These are phyloP conservation scores for Thuja plicata DNA, from an alignment of 83 land plant species.

Conservation along the genomic window DNA sequence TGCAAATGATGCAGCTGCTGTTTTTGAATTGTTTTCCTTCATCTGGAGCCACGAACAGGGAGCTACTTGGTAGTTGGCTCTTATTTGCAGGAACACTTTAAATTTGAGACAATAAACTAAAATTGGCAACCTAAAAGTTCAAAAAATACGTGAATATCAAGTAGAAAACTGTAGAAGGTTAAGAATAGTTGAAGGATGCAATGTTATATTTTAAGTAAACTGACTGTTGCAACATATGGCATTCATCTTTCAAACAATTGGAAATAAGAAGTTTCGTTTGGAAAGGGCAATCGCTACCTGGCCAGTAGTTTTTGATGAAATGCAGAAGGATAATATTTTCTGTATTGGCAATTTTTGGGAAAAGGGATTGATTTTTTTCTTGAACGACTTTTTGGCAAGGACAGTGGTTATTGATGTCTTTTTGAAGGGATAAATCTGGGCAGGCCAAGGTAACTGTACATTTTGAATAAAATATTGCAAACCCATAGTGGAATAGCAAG, in stretches of 20 bases:
- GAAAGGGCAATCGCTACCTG: not conserved
- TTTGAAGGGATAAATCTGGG: not conserved
- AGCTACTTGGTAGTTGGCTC: not conserved
- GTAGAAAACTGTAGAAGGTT: not conserved
- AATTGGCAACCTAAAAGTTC: not conserved
- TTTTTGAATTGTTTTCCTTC: not conserved
- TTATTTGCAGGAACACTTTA: not conserved
- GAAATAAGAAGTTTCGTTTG: not conserved
- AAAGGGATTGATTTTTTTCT: not conserved
- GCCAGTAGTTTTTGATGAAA: not conserved
- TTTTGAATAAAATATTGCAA: not conserved
- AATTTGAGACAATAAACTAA: not conserved
- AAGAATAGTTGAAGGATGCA: slow-evolving; percentile 5
- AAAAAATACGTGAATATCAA: not conserved
- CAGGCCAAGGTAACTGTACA: not conserved
- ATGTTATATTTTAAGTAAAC: not conserved
- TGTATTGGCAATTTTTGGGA: not conserved
- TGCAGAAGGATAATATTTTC: not conserved
- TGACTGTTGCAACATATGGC: not conserved
- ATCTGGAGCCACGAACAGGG: not conserved
- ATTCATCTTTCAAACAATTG: too few species aligned
- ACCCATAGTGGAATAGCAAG: not conserved
- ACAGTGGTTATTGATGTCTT: not conserved
- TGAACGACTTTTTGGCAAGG: not conserved
- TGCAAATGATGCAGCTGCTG: not conserved